Evolutionary conservation across 768 basidiomycete genomes (phyloP).

Genomic region (Candolleomyces eurysporus): DNA sequence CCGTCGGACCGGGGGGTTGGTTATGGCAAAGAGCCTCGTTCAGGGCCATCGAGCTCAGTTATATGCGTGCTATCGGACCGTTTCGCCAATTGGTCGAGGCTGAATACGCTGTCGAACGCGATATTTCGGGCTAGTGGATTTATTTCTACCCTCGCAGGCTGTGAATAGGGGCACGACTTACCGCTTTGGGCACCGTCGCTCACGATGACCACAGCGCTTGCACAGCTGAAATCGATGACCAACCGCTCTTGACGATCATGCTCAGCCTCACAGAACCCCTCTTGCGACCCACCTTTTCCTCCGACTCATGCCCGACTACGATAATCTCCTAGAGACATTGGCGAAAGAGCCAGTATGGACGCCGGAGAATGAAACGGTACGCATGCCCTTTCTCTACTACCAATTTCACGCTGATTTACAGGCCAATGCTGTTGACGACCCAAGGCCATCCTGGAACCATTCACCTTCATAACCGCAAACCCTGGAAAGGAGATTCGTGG

Average conservation of each 20-base stretch:
- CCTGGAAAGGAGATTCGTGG: conserved; percentile 93
- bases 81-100: no score
- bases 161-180: no score
- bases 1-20: not conserved
- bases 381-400: not conserved
- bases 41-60: no score
- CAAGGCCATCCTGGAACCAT: conserved; percentile 78
- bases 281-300: not conserved
- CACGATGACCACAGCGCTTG: not conserved
- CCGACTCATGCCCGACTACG: conserved; percentile 23
- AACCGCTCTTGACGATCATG: not conserved
- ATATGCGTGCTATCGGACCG: no score
- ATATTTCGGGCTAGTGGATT: no score
- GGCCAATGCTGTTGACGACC: not conserved
- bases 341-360: conserved; percentile 35
- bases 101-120: no score
- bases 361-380: conserved; percentile 30
- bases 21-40: no score
- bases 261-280: not conserved
- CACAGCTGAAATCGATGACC: not conserved
- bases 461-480: conserved; percentile 74
- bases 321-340: conserved; percentile 35
- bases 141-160: no score
- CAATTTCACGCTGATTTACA: not conserved
- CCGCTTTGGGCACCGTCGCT: no score